These are phyloP conservation scores for Nakazawaea wickerhamii DNA, from an alignment of 805 yeast species.

Conservation along the genomic window DNA sequence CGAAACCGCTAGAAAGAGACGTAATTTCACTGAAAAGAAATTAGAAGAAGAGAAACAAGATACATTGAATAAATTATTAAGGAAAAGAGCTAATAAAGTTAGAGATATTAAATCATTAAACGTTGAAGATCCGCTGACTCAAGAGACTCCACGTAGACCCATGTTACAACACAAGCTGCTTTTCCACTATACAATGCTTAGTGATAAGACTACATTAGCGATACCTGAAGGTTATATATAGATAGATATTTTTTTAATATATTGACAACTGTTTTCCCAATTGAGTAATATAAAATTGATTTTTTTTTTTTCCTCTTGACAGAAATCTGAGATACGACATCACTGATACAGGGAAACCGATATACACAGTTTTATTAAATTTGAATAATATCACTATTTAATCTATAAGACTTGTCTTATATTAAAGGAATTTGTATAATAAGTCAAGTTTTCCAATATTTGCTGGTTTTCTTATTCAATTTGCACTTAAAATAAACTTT, in stretches of 20 bases:
- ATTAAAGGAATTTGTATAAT: too few species aligned
- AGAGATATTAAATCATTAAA: conserved; percentile 32
- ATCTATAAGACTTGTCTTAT: too few species aligned
- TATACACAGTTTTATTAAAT: neutral
- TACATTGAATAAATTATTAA: conserved; percentile 78
- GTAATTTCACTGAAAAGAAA: conserved; percentile 74
- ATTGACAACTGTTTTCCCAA: neutral
- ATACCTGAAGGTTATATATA: conserved; percentile 1
- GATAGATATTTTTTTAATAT: neutral
- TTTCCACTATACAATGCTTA: conserved; percentile 30
- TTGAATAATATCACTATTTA: too few species aligned
- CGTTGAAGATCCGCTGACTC: conserved; percentile 14
- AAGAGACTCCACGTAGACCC: conserved; percentile 32
- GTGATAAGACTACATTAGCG: conserved; percentile 12
- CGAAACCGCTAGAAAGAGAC: conserved; percentile 84
- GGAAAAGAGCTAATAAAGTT: conserved; percentile 75
- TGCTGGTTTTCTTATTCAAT: too few species aligned
- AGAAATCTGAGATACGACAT: neutral
- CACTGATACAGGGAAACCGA: neutral
- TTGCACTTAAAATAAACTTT: too few species aligned
- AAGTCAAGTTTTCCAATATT: too few species aligned
- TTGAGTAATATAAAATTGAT: neutral
- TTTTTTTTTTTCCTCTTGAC: too few species aligned
- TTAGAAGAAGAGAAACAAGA: conserved; percentile 91
- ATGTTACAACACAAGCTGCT: conserved; percentile 40